Conservation (phyloP, 371 early-diverging fungal species). For the Mucor irregularis region DNA sequence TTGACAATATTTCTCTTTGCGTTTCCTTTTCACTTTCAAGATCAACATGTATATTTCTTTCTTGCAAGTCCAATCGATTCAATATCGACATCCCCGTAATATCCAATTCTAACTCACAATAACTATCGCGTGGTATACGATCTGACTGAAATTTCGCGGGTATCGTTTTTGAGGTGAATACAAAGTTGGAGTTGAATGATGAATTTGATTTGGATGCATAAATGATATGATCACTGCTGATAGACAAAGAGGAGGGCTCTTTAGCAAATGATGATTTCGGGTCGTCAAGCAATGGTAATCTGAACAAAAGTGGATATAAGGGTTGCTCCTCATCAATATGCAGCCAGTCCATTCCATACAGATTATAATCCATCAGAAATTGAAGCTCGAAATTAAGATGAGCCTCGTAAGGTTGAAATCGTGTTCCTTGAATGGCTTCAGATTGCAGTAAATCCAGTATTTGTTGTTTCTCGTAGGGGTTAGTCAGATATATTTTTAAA, state of each 20-base stretch:
- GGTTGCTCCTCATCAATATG: conserved; percentile 13
- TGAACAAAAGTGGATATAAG: conserved; percentile 19
- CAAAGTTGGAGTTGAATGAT: too few species aligned
- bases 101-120: conserved; percentile 83
- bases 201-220: too few species aligned
- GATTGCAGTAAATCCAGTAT: conserved; percentile 64
- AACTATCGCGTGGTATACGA: conserved; percentile 44
- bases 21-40: conserved; percentile 8
- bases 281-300: conserved; percentile 39
- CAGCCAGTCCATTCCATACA: conserved; percentile 91
- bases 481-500: conserved; percentile 73
- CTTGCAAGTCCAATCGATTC: conserved; percentile 60
- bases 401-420: conserved; percentile 80
- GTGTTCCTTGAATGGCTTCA: conserved; percentile 69
- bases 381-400: conserved; percentile 89
- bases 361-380: conserved; percentile 89
- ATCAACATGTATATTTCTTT: conserved; percentile 55
- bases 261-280: conserved; percentile 17
- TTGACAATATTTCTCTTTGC: neutral
- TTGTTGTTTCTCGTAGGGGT: conserved; percentile 61
- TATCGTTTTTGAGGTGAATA: conserved; percentile 31
- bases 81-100: conserved; percentile 60
- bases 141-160: conserved; percentile 23
- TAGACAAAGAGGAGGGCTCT: too few species aligned
- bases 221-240: too few species aligned